Percentiles rank a stretch among this genome's conserved stretches.
phyloP scores from a whole-genome alignment of 495 filamentous ascomycete genomes.

The Penicillium dipodomyicola region DNA sequence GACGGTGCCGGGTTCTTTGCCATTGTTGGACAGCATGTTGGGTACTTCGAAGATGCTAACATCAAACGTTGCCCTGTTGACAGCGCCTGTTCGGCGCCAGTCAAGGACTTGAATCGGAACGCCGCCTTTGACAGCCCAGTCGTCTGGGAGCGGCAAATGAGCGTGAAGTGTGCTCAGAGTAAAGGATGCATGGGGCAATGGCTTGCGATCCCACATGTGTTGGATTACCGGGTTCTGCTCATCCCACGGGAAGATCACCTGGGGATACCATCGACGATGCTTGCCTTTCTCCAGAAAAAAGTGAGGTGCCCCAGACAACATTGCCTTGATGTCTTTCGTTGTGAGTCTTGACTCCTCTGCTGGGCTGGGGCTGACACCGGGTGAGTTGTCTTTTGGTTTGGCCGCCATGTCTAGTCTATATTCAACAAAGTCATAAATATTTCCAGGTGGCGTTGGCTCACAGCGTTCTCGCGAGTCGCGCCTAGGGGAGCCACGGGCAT shows the following conservation, averaged over 20 bases:
- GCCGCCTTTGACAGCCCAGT: conserved; percentile 37
- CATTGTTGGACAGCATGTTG: conserved; percentile 73
- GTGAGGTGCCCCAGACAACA: conserved; percentile 77
- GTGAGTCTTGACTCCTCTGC: conserved; percentile 35
- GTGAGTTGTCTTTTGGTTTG: background rate
- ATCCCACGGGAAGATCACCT: conserved; percentile 70
- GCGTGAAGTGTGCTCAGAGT: conserved; percentile 47
- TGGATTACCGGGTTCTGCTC: conserved; percentile 56
- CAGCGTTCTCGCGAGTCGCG: conserved; percentile 9
- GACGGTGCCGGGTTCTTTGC: conserved; percentile 66
- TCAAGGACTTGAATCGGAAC: conserved; percentile 26
- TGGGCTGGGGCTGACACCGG: background rate
- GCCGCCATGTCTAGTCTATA: conserved; percentile 18
- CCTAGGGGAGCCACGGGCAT: conserved; percentile 3
- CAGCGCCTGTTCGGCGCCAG: conserved; percentile 27
- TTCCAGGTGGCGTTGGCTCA: conserved; percentile 32
- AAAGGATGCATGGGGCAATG: conserved; percentile 46
- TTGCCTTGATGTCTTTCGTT: conserved; percentile 60
- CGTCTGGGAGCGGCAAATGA: conserved; percentile 43
- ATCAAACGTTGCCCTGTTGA: conserved; percentile 54
- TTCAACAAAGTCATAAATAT: conserved; percentile 34
- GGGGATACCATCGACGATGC: conserved; percentile 57
- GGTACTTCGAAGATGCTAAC: conserved; percentile 60
- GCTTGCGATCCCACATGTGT: conserved; percentile 58
- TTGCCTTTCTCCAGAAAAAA: conserved; percentile 56